These are phyloP conservation scores for Lagenaria siceraria DNA, from an alignment of 306 rosid genomes.

Conservation along the genomic window DNA sequence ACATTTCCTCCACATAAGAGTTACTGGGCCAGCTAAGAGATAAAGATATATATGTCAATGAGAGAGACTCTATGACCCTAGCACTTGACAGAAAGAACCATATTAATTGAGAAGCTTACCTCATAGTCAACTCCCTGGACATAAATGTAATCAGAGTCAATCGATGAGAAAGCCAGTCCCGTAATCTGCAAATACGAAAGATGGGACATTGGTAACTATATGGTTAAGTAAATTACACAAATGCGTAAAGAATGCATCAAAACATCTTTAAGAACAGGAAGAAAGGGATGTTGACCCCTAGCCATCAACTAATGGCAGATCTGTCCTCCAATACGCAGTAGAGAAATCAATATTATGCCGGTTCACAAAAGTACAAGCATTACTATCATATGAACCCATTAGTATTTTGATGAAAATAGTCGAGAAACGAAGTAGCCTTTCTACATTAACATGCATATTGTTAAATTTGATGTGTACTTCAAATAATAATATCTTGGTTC, in stretches of 20 bases:
- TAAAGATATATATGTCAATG: background rate
- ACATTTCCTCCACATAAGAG: background rate
- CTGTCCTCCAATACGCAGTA: background rate
- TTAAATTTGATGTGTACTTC: background rate
- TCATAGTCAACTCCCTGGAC: constrained; percentile 87
- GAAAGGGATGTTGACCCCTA: background rate
- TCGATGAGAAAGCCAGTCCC: constrained; percentile 64
- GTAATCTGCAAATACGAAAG: constrained; percentile 51
- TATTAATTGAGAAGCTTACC: constrained; percentile 24
- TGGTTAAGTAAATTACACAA: background rate
- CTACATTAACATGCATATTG: background rate
- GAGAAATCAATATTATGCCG: background rate
- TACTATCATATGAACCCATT: background rate
- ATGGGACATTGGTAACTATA: constrained; percentile 3
- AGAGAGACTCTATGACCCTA: background rate
- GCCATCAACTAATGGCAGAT: constrained; percentile 7
- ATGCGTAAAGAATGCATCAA: background rate
- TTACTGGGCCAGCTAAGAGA: background rate
- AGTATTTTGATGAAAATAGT: background rate
- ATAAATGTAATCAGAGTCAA: constrained; percentile 58
- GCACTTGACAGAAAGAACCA: background rate
- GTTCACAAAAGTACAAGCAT: background rate
- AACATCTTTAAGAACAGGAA: constrained; percentile 2
- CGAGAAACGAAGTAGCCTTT: background rate
- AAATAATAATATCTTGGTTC: background rate